Percentiles rank a stretch among this genome's conserved stretches.
Evolutionary conservation across 139 green algal species (phyloP).

Genomic region (Nannochloris sp.): DNA sequence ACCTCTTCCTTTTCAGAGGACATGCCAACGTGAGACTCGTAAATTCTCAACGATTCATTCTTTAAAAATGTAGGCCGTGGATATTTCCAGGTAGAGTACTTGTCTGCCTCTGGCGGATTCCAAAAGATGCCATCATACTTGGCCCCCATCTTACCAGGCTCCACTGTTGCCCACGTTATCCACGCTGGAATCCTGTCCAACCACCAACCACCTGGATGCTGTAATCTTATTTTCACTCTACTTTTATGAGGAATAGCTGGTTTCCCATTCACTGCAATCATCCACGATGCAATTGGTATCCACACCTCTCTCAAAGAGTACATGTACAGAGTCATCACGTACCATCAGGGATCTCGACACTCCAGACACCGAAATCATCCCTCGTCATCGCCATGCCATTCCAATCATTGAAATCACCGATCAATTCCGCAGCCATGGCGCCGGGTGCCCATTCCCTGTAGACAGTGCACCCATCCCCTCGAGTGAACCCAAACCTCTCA

Average conservation of each 20-base stretch:
- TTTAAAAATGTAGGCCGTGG: slow-evolving; percentile 26
- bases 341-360: slow-evolving; percentile 47
- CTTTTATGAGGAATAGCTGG: slow-evolving; percentile 67
- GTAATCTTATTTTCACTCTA: slow-evolving; percentile 73
- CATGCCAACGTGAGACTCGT: slow-evolving; percentile 98
- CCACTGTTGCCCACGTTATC: slow-evolving; percentile 62
- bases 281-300: not conserved
- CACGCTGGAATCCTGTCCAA: slow-evolving; percentile 84
- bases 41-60: slow-evolving; percentile 64
- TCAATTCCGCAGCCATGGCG: slow-evolving; percentile 49
- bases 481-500: slow-evolving; percentile 65
- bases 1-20: slow-evolving; percentile 60
- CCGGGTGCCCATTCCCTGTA: slow-evolving; percentile 88
- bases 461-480: slow-evolving; percentile 35
- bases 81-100: slow-evolving; percentile 25
- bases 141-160: slow-evolving; percentile 61
- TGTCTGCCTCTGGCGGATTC: slow-evolving; percentile 64
- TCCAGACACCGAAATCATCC: slow-evolving; percentile 79
- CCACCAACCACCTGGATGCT: slow-evolving; percentile 53
- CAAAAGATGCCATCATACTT: slow-evolving; percentile 91
- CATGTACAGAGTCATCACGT: too few relatives aligned
- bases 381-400: slow-evolving; percentile 51
- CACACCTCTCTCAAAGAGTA: too few relatives aligned
- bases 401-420: slow-evolving; percentile 91
- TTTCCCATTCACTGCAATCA: slow-evolving; percentile 20